Base-by-base conservation (phyloP, 441 rosid species). In the Gossypium laxum region DNA sequence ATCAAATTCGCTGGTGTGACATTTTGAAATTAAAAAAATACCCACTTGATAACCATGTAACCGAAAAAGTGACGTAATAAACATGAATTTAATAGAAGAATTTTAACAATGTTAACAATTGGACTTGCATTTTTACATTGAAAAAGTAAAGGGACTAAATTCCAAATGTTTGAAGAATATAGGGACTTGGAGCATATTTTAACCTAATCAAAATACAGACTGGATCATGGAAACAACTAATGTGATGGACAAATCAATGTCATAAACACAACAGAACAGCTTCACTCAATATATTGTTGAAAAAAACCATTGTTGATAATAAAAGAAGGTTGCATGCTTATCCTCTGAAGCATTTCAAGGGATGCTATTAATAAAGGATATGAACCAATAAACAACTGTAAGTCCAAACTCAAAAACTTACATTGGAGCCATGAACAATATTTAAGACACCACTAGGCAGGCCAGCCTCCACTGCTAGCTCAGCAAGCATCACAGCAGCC, bases 401-500 rank as follows among this genome's bases (percentile, higher is more conserved):
- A 43, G 30, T 47, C 38, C 41, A 8, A 66, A 24, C 56, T 48
- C 57, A 19, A 48, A 32, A 78, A 34, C 87, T 12, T 85, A 93
- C 98, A 75, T 84, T 81, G 62, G 96, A 86, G 30, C 98, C 98
- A 64, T 92, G 98, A 57, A 89, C 90, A 58, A 92, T 86, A 78
- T 90, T 90, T 66, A 92, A 79, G 78, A 92, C 93, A 74, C 98
- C 98, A 61, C 85, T 28, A 22, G 95, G 98, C 81, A 60, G 66
- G 45, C 66, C 66, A 30, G 66, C 66, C 66, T 60, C 97, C 88
- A 85, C 84, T 43, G 97, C 96, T 74, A 93, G 76, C 76, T 91
- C 97, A 0, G 98, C 92, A 77, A 93, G 93, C 69, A 89, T 80
- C 24, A 91, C 75, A 43, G 98, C 88, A 75, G 94, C 97, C 81